A percentile compares a stretch with the other conserved stretches of the same genome.
Conservation (phyloP, 805 yeast species). For the Saturnispora gosingensis region DNA sequence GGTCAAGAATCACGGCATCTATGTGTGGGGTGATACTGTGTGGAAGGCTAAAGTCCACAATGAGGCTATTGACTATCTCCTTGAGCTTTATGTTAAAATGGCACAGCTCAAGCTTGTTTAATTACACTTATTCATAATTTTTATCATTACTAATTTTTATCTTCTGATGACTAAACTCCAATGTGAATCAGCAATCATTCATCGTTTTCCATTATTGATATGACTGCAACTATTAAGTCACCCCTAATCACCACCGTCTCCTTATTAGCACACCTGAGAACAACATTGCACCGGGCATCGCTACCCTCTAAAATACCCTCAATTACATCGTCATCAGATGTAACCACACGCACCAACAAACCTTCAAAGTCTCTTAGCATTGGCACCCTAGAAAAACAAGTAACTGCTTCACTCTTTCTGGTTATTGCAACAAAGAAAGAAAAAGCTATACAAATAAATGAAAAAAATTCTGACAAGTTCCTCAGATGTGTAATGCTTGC, state of each 20-base stretch:
- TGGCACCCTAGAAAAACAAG: neutral
- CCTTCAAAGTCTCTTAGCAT: constrained; percentile 2
- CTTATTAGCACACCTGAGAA: neutral
- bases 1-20: constrained; percentile 89
- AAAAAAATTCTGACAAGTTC: neutral
- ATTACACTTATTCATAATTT: neutral
- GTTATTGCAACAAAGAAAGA: constrained; percentile 7
- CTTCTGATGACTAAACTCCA: neutral
- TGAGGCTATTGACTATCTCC: constrained; percentile 84
- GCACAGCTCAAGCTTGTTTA: constrained; percentile 27
- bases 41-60: constrained; percentile 91
- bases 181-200: neutral
- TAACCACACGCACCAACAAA: neutral
- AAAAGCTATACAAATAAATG: constrained; percentile 8
- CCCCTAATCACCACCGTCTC: constrained; percentile 4
- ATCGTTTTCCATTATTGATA: neutral
- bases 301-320: constrained; percentile 2
- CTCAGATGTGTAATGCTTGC: neutral
- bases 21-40: constrained; percentile 90
- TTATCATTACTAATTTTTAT: too few species aligned
- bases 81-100: constrained; percentile 83
- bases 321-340: neutral
- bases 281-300: constrained; percentile 2
- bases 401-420: neutral
- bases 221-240: neutral